Evolutionary conservation across 1,139 yeast genomes (phyloP), one percentile per base, ranked within the genome.

Genomic region (Suhomyces chickasaworum): DNA sequence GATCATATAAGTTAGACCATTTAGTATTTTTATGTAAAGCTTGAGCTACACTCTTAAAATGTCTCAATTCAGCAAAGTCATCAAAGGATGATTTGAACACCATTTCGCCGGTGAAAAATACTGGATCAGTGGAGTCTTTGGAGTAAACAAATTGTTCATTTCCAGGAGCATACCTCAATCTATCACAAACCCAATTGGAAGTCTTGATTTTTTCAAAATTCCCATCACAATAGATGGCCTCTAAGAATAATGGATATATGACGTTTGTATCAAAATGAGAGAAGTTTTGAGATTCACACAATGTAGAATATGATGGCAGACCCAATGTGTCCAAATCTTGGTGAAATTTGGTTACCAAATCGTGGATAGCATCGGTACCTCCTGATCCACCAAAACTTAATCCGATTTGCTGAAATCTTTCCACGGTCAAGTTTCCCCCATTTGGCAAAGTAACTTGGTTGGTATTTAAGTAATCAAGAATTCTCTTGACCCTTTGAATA

Each of bases 21-120:
- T 62, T 50, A 1, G 58, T 56, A 46, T 72, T 60, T 1, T 50
- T 41, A 45, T 80, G 84, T 32, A 81, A 60, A 5, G 66, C 64
- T 16, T 70, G 49, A 0, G 81, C 80, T 49, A 80, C 62, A 1
- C 54, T 55, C 47, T 71, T 70, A 40, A 80, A 64, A 7, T 64
- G 65, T n/a, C 62, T 52, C 37, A 81, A 64, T 50, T 76, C 78
- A 0, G 60, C 54, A 53, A 69, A 78, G 51, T 79, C 83, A 16
- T 75, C 77, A 52, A 60, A 72, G 77, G 78, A 77, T 12, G 77
- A 71, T 47, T 71, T 68, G 58, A 63, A 78, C 33, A 80, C 81
- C 81, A 80, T 79, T 54, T 81, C 85, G 7, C 84, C 82, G 1
- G 83, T 78, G 58, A 81, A 80, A 50, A 60, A 75, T n/a, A 75